Evolutionary conservation across 2,329 filamentous ascomycete genomes (phyloP).

Genomic region (Sordariomycetes sp.): DNA sequence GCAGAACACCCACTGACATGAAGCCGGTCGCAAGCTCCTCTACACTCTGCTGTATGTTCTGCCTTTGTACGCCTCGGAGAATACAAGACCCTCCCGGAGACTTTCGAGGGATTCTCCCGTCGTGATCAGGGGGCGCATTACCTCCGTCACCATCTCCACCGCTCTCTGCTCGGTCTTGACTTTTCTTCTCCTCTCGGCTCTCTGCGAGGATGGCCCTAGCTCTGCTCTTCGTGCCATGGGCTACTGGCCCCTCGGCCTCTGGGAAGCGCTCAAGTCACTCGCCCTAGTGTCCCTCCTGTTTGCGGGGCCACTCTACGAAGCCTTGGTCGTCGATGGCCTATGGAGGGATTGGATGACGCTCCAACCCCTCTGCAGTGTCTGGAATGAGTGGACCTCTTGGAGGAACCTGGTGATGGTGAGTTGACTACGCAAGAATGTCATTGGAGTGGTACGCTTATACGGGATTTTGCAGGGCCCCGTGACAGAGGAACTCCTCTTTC

Average conservation of each 20-base stretch:
- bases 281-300: constrained; percentile 71
- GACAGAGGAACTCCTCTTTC: constrained; percentile 91
- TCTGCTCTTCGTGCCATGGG: constrained; percentile 52
- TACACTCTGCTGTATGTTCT: constrained; percentile 87
- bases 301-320: constrained; percentile 73
- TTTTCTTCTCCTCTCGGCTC: constrained; percentile 50
- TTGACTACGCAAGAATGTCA: constrained; percentile 10
- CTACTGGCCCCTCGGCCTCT: constrained; percentile 63
- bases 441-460: not conserved
- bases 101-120: constrained; percentile 80
- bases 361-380: constrained; percentile 43
- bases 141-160: constrained; percentile 69
- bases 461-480: constrained; percentile 48
- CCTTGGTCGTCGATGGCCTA: constrained; percentile 58
- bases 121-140: constrained; percentile 78
- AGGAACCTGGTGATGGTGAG: constrained; percentile 78
- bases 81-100: constrained; percentile 67
- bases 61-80: constrained; percentile 75
- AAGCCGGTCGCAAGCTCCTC: constrained; percentile 41
- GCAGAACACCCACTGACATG: not conserved
- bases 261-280: constrained; percentile 54
- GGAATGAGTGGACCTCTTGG: constrained; percentile 70
- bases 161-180: constrained; percentile 56
- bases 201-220: constrained; percentile 39
- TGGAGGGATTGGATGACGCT: constrained; percentile 56